A percentile compares a stretch with the other conserved stretches of the same genome.
Evolutionary conservation across 768 basidiomycete genomes (phyloP).

Genomic region (Amanita muscaria): DNA sequence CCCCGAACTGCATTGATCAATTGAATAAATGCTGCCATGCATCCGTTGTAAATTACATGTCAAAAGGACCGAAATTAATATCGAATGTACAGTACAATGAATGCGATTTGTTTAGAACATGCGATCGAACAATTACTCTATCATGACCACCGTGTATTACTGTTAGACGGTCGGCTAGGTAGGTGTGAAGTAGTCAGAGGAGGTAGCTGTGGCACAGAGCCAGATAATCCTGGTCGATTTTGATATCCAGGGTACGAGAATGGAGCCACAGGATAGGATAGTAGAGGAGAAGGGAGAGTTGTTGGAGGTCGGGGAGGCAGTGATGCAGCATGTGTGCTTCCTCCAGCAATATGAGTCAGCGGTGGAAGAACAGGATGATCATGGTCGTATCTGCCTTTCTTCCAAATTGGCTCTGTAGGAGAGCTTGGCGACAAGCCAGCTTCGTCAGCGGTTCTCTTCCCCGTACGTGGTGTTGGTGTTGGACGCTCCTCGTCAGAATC

Average conservation of each 20-base stretch:
- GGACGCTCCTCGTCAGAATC: conserved; percentile 61
- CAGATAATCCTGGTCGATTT: conserved; percentile 12
- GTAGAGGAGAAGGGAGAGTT: conserved; percentile 11
- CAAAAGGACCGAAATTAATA: not conserved
- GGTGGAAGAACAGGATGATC: conserved; percentile 9
- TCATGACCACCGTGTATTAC: conserved; percentile 13
- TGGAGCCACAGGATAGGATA: conserved; percentile 16
- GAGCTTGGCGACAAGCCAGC: conserved; percentile 34
- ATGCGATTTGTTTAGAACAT: not conserved
- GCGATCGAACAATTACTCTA: conserved; percentile 3
- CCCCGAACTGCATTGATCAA: too few species aligned
- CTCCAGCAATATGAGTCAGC: not conserved
- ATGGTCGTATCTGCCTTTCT: conserved; percentile 42
- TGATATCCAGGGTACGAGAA: conserved; percentile 12
- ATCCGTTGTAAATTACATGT: not conserved
- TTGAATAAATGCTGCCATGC: not conserved
- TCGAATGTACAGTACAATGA: not conserved
- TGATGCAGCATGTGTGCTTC: conserved; percentile 10
- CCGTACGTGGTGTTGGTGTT: conserved; percentile 25
- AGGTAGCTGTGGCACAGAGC: conserved; percentile 1
- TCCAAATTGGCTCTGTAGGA: conserved; percentile 65
- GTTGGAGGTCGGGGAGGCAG: not conserved
- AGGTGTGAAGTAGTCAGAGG: conserved; percentile 21
- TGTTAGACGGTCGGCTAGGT: conserved; percentile 9
- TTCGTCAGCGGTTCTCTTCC: conserved; percentile 55